Conservation (phyloP, 2,329 filamentous ascomycete genomes). For the Fusarium hostae region DNA sequence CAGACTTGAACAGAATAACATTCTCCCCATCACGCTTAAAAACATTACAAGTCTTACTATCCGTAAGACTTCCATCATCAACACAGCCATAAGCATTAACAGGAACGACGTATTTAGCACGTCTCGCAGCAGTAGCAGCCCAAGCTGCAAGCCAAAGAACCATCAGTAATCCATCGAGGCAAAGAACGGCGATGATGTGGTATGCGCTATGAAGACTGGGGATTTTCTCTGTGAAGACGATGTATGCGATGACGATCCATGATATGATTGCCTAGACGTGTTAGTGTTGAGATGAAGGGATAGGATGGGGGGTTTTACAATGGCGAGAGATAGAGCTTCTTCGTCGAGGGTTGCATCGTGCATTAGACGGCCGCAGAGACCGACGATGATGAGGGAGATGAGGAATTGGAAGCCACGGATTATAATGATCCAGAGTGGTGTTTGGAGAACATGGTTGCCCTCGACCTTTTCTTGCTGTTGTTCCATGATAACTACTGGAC, state of each 20-base stretch:
- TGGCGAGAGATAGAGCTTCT: constrained; percentile 30
- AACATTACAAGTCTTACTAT: constrained; percentile 52
- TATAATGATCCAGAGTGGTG: constrained; percentile 57
- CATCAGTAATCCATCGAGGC: constrained; percentile 56
- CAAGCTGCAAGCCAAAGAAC: constrained; percentile 61
- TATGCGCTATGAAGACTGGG: constrained; percentile 50
- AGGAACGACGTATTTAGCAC: constrained; percentile 51
- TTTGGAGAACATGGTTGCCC: constrained; percentile 50
- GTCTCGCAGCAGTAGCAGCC: constrained; percentile 54
- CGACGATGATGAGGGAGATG: constrained; percentile 57
- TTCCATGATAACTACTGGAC: constrained; percentile 20
- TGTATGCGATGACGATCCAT: constrained; percentile 57
- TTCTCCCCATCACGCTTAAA: constrained; percentile 36
- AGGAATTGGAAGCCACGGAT: constrained; percentile 56
- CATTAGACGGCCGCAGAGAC: constrained; percentile 55
- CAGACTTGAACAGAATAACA: constrained; percentile 51
- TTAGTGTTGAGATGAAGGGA: background rate
- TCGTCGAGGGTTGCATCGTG: constrained; percentile 40
- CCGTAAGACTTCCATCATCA: constrained; percentile 53
- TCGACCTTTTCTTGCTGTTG: constrained; percentile 22
- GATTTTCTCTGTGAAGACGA: constrained; percentile 55
- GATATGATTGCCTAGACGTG: constrained; percentile 56
- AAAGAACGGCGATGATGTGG: constrained; percentile 58
- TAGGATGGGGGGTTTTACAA: constrained; percentile 20
- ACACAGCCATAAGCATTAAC: constrained; percentile 47